Base-by-base conservation (phyloP, 192 early-diverging fungal genomes). In the Podila horticola region DNA sequence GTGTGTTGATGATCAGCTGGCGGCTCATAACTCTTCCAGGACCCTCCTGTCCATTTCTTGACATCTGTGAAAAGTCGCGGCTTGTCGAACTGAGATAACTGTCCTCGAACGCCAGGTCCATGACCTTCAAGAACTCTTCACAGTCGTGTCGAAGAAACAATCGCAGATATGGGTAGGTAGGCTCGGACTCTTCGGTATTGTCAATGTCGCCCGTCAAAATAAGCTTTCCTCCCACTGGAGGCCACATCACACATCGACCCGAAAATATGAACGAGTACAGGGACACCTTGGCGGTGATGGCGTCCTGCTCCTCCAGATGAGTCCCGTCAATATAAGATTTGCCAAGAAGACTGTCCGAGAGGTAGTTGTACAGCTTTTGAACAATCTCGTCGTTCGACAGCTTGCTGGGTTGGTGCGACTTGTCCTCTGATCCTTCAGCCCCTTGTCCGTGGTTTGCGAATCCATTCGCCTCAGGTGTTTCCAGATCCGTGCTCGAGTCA, bases 221-320 rank as follows among this genome's bases (percentile, higher is more conserved):
- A 29, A 90, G 74, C 28, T 86, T 75, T 6, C 88, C 89, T 28
- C 88, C 88, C 4, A 82, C 51, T 22, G 82, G 82, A 12, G 89
- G 89, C 89, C 89, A 90, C 48, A 88, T 87, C 20, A 90, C 85
- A 67, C 89, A 90, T 55, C 88, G 64, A 5, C 89, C 89, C 19
- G 89, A 90, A 64, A 90, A 90, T 8, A 90, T 79, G 66, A 90
- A 90, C 4, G 86, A 88, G 60, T 90, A 90, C 1, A 90, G 74
- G 3, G 88, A 83, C 26, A 84, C 86, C 57, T 86, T 83, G 33
- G 86, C 86, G 1, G 86, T 82, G 62, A 85, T 85, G 26, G 88
- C 86, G 31, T 84, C 83, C 11, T 52, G 36, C 12, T 82, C 74
- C 28, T 77, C 64, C 36, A 88, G 60, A 5, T 68, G 60, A 19